Percentiles rank a stretch among this genome's conserved stretches.
Conservation (phyloP, 2,329 filamentous ascomycete genomes). For the Aspergillus hortae region DNA sequence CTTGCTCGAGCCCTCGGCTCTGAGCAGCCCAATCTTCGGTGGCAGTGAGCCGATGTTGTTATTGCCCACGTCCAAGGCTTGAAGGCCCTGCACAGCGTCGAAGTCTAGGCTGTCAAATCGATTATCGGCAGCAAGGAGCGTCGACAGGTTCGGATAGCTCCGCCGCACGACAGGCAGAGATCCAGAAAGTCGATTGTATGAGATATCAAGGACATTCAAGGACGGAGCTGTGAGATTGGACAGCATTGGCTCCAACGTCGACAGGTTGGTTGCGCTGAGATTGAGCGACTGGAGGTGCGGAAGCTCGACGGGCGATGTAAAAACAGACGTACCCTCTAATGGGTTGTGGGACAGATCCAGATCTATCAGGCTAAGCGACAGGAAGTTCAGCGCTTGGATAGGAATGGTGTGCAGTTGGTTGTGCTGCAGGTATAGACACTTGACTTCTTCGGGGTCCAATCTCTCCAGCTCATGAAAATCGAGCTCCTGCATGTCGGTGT, state of each 20-base stretch:
- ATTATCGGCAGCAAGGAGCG: slow-evolving; percentile 76
- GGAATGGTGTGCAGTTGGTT: slow-evolving; percentile 73
- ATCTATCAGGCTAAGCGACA: slow-evolving; percentile 66
- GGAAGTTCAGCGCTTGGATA: slow-evolving; percentile 61
- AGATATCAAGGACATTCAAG: slow-evolving; percentile 75
- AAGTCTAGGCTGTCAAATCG: slow-evolving; percentile 69
- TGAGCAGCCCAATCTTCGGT: slow-evolving; percentile 73
- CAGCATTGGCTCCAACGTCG: slow-evolving; percentile 64
- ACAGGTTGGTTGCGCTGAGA: slow-evolving; percentile 70
- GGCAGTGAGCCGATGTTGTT: slow-evolving; percentile 84
- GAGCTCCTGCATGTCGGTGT: slow-evolving; percentile 58
- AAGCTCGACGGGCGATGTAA: slow-evolving; percentile 65
- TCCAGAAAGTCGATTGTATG: slow-evolving; percentile 72
- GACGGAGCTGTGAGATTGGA: slow-evolving; percentile 67
- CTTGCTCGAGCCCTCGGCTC: slow-evolving; percentile 47
- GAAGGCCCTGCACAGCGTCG: slow-evolving; percentile 69
- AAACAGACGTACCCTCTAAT: slow-evolving; percentile 60
- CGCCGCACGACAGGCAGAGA: slow-evolving; percentile 63
- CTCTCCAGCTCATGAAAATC: slow-evolving; percentile 46
- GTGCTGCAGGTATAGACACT: slow-evolving; percentile 66
- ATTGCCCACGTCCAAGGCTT: slow-evolving; percentile 73
- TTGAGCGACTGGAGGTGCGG: slow-evolving; percentile 74
- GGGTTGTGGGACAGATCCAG: slow-evolving; percentile 76
- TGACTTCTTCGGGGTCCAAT: slow-evolving; percentile 48
- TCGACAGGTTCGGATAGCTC: slow-evolving; percentile 66